These are phyloP conservation scores for Hygrocybe coccinea DNA, from an alignment of 768 basidiomycete species.

Conservation along the genomic window DNA sequence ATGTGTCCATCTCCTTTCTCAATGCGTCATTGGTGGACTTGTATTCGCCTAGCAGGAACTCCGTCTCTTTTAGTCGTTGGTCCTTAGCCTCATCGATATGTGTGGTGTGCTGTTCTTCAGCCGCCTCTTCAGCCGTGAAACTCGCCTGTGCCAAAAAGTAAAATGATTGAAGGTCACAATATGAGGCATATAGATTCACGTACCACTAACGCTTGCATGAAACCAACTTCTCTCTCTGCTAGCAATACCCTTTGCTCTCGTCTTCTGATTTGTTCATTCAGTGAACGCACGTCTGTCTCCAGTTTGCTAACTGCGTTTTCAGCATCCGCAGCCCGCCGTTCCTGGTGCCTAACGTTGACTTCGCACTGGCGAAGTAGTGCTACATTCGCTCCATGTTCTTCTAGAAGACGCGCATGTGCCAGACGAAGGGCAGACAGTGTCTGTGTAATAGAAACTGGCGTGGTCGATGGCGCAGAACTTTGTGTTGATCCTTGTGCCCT, in stretches of 20 bases:
- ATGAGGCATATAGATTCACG: slow-evolving; percentile 27
- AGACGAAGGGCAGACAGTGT: slow-evolving; percentile 57
- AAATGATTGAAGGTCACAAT: background rate
- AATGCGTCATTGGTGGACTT: slow-evolving; percentile 46
- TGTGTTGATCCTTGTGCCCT: slow-evolving; percentile 38
- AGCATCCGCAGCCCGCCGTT: slow-evolving; percentile 35
- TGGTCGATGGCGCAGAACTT: slow-evolving; percentile 37
- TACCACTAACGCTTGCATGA: slow-evolving; percentile 63
- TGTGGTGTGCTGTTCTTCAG: slow-evolving; percentile 21
- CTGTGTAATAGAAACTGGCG: slow-evolving; percentile 53
- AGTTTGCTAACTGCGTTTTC: slow-evolving; percentile 30
- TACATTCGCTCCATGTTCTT: slow-evolving; percentile 56
- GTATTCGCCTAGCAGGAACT: slow-evolving; percentile 50
- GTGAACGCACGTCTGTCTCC: slow-evolving; percentile 32
- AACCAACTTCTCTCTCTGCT: slow-evolving; percentile 59
- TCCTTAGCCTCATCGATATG: slow-evolving; percentile 33
- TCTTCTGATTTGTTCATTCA: slow-evolving; percentile 36
- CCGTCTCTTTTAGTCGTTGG: slow-evolving; percentile 50
- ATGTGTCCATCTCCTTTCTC: slow-evolving; percentile 43
- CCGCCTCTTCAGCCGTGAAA: slow-evolving; percentile 55
- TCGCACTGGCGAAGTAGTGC: slow-evolving; percentile 54
- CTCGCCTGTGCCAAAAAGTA: slow-evolving; percentile 43
- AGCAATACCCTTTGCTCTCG: slow-evolving; percentile 29
- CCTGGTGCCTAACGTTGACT: slow-evolving; percentile 42
- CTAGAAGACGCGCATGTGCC: slow-evolving; percentile 56